Conservation (phyloP, 1,139 yeast species). For the Saccharomyces hybrid region DNA sequence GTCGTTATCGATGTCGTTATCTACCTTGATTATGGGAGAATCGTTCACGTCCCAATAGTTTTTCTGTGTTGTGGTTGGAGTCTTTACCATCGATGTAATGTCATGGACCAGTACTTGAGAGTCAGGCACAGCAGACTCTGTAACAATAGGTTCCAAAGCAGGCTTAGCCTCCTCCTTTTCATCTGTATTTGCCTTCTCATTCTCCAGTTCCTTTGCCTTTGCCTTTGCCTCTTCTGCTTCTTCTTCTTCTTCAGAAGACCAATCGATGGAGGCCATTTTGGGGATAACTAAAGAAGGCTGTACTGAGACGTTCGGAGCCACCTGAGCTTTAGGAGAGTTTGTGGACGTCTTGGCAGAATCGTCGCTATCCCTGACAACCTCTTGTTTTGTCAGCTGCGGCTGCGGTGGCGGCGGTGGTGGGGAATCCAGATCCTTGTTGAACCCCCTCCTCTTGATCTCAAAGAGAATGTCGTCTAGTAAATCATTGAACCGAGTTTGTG, state of each 20-base stretch:
- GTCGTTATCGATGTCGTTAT: background rate
- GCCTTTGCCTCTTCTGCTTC: slow-evolving; percentile 14
- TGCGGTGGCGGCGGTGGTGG: background rate
- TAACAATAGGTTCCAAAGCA: background rate
- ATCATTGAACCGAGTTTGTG: slow-evolving; percentile 77
- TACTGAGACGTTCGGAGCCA: slow-evolving; percentile 8
- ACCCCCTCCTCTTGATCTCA: slow-evolving; percentile 77
- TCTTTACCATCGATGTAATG: background rate
- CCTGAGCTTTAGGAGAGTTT: background rate
- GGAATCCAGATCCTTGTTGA: slow-evolving; percentile 29
- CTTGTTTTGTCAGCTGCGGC: background rate
- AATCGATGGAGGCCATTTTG: slow-evolving; percentile 65
- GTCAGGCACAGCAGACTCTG: background rate
- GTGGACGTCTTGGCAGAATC: background rate
- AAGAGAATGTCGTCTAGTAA: slow-evolving; percentile 81
- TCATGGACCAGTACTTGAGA: slow-evolving; percentile 1
- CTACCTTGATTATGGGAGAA: background rate
- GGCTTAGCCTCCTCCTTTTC: slow-evolving; percentile 1
- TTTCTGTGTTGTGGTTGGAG: background rate
- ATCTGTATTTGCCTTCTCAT: background rate
- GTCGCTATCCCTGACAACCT: background rate
- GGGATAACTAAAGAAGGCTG: slow-evolving; percentile 67
- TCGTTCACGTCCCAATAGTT: background rate
- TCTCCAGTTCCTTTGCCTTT: background rate
- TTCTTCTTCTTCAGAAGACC: slow-evolving; percentile 78